A percentile compares a stretch with the other conserved stretches of the same genome.
Evolutionary conservation across 108 stramenopile species (phyloP).

Genomic region (Bacterosira constricta): DNA sequence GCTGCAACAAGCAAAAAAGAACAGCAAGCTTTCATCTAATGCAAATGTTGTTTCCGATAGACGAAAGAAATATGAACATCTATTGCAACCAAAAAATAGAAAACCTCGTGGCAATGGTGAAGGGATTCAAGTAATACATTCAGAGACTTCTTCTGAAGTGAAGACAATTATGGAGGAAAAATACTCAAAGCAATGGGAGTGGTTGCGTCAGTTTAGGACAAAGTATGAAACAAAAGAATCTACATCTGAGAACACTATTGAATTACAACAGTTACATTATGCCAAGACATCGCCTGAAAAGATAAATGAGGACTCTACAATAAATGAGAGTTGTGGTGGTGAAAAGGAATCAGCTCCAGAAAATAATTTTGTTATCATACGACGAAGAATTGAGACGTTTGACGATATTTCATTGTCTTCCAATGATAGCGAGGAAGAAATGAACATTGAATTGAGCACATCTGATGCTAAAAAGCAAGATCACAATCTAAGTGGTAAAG

Average conservation of each 20-base stretch:
- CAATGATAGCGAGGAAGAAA: constrained; percentile 9
- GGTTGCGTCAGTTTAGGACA: constrained; percentile 11
- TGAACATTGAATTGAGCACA: neutral
- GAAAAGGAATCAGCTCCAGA: neutral
- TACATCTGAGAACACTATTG: neutral
- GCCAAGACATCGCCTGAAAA: no score
- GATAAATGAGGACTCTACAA: no score
- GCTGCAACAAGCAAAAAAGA: neutral
- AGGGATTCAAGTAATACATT: neutral
- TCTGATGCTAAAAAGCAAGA: neutral
- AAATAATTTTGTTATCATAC: constrained; percentile 3
- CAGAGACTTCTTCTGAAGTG: neutral
- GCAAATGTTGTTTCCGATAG: neutral
- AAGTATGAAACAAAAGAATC: neutral
- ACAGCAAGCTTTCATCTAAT: neutral
- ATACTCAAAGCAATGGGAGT: constrained; percentile 19
- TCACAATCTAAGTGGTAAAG: neutral
- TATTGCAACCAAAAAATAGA: constrained; percentile 6
- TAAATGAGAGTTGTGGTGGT: neutral
- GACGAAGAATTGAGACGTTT: constrained; percentile 16
- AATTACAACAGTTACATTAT: no score
- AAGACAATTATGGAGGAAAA: constrained; percentile 28
- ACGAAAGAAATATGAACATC: constrained; percentile 21
- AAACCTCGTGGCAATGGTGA: neutral
- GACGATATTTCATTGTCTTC: constrained; percentile 33